Conservation (phyloP, 2,329 filamentous ascomycete genomes). For the Trematosphaeria pertusa region DNA sequence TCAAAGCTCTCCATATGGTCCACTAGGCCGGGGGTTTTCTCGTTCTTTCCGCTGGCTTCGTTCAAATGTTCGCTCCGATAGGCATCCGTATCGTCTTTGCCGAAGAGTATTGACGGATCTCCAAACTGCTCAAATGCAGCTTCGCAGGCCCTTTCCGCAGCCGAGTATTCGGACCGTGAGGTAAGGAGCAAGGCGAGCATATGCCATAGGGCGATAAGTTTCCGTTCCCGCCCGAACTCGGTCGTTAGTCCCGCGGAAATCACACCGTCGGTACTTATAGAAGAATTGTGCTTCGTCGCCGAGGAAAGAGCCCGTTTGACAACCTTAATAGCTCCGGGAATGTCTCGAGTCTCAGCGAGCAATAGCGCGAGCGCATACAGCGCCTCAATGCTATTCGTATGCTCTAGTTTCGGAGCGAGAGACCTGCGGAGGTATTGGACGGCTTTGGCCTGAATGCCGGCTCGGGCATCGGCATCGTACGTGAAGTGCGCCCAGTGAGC, state of each 20-base stretch:
- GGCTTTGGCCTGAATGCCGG: conserved; percentile 78
- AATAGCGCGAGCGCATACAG: conserved; percentile 83
- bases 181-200: conserved; percentile 85
- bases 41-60: conserved; percentile 24
- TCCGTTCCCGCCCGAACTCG: conserved; percentile 61
- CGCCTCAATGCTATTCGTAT: conserved; percentile 73
- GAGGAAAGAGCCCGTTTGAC: conserved; percentile 77
- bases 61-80: conserved; percentile 74
- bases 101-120: conserved; percentile 73
- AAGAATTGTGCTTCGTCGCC: conserved; percentile 45
- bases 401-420: conserved; percentile 70
- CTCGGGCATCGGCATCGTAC: conserved; percentile 73
- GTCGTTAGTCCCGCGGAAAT: conserved; percentile 32
- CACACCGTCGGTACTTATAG: conserved; percentile 40
- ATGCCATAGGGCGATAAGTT: conserved; percentile 87
- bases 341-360: conserved; percentile 85
- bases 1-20: conserved; percentile 85
- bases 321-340: conserved; percentile 80
- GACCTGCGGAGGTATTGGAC: conserved; percentile 77
- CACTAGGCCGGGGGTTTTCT: conserved; percentile 61
- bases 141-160: conserved; percentile 83
- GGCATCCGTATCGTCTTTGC: conserved; percentile 57
- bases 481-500: conserved; percentile 88
- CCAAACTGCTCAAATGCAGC: conserved; percentile 91
- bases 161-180: conserved; percentile 81